phyloP scores from a whole-genome alignment of 345 rosid genomes.

The Raphanus raphanistrum region DNA sequence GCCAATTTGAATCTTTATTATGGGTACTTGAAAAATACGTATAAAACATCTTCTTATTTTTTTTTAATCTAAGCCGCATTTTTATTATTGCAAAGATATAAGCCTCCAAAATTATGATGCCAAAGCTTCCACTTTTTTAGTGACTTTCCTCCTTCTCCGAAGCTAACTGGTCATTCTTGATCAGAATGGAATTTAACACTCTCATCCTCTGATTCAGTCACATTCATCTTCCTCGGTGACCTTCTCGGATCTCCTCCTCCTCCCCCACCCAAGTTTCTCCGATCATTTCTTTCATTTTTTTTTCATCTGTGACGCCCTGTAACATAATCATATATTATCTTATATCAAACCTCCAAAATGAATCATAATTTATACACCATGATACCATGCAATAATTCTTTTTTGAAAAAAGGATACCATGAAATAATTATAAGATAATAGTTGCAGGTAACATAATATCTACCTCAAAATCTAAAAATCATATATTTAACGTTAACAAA shows the following conservation, averaged over 20 bases:
- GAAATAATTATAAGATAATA: neutral
- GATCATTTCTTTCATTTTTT: constrained; percentile 10
- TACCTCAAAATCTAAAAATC: too few species aligned
- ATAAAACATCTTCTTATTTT: neutral
- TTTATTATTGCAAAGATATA: too few species aligned
- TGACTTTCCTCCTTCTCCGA: constrained; percentile 30
- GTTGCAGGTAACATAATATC: too few species aligned
- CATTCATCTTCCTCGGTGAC: constrained; percentile 42
- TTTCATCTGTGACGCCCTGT: too few species aligned
- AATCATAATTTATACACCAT: neutral
- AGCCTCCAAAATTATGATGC: constrained; percentile 20
- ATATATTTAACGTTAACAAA: too few species aligned
- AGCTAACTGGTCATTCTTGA: constrained; percentile 38
- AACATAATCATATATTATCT: too few species aligned
- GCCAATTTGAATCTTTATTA: too few species aligned
- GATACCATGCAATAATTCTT: constrained; percentile 7
- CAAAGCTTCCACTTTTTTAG: constrained; percentile 4
- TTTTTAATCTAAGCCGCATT: too few species aligned
- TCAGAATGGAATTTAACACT: constrained; percentile 62
- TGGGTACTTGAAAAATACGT: neutral
- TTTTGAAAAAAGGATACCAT: neutral
- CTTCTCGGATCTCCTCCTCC: constrained; percentile 50
- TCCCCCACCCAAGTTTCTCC: constrained; percentile 35
- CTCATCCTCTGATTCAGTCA: constrained; percentile 63
- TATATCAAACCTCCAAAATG: neutral